Evolutionary conservation across 768 basidiomycete species (phyloP).

Genomic region (Hydnum rufescens): DNA sequence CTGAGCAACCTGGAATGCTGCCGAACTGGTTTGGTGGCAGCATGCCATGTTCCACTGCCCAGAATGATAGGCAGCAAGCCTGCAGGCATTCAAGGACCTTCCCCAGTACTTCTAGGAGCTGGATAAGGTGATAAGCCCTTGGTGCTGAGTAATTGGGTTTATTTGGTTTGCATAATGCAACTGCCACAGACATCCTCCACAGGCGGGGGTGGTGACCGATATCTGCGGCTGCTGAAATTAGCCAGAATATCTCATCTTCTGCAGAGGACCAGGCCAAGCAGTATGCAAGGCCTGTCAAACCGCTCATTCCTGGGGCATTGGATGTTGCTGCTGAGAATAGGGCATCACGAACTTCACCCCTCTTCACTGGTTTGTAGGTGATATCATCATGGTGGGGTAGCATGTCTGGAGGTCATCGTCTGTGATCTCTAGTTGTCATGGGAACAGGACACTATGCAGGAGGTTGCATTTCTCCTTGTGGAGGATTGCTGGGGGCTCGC

Average conservation of each 20-base stretch:
- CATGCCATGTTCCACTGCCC: slow-evolving; percentile 13
- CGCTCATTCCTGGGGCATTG: slow-evolving; percentile 9
- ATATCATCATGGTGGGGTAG: too few species aligned
- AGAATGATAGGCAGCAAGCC: slow-evolving; percentile 13
- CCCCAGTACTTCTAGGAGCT: slow-evolving; percentile 17
- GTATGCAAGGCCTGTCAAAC: slow-evolving; percentile 1
- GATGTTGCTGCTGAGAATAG: background rate
- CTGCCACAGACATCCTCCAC: slow-evolving; percentile 3
- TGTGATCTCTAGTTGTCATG: too few species aligned
- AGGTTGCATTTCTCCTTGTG: too few species aligned
- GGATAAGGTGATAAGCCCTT: slow-evolving; percentile 6
- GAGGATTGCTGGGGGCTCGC: too few species aligned
- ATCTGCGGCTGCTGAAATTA: background rate
- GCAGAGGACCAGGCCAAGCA: slow-evolving; percentile 4
- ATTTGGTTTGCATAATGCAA: slow-evolving; percentile 5
- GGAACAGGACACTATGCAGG: too few species aligned
- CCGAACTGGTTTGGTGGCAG: slow-evolving; percentile 15
- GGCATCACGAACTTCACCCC: slow-evolving; percentile 2
- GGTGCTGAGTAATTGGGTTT: slow-evolving; percentile 9
- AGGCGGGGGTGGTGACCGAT: slow-evolving; percentile 7
- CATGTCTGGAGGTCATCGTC: too few species aligned
- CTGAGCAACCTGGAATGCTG: slow-evolving; percentile 9
- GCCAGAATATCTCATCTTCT: slow-evolving; percentile 2
- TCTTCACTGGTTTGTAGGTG: background rate
- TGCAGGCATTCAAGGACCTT: slow-evolving; percentile 18